Evolutionary conservation across 2,329 filamentous ascomycete genomes (phyloP), one percentile per base, ranked within the genome.

Genomic region (Lasiodiplodia citricola): DNA sequence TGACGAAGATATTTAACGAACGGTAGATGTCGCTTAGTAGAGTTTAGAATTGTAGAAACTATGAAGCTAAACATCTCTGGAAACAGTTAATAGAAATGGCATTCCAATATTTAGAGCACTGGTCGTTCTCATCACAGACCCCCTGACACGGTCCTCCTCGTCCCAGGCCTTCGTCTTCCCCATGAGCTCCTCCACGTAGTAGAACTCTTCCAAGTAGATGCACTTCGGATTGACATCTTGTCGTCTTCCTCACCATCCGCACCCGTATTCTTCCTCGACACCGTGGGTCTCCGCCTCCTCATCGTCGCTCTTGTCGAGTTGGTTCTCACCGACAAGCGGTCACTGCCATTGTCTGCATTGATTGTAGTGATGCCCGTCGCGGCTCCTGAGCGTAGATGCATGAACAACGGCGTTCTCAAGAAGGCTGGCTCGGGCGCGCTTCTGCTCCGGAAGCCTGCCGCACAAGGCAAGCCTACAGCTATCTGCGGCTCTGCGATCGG

Each of bases 391-490:
- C 70, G 66, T 35, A 74, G 51, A 10, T 11, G 71, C 70, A 10
- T 70, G 31, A 64, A 64, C 21, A 64, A n/a, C 8, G 60, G 60
- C 3, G 60, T 44, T 18, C 68, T 72, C n/a, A 70, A 69, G n/a
- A 69, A 73, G 3, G 70, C 66, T 5, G 73, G 73, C n/a, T 71
- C 72, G 3, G 71, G 65, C 13, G 71, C 65, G 21, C 13, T 69
- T 55, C 72, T 63, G 7, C 70, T 55, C 21, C 71, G 68, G 44
- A 73, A 62, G 25, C 71, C 71, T 2, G 73, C 72, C 2, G 73
- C 70, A n/a, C 70, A 60, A 3, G 68, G 70, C 6, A 75, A 35
- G 0, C 72, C 71, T 6, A 71, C 73, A 18, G 72, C 70, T 23
- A 74, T 70, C 55, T 76, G 74, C 2, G 72, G 65, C 37, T 66